Evolutionary conservation across 768 basidiomycete genomes (phyloP).

Genomic region (Hysterangium stoloniferum): DNA sequence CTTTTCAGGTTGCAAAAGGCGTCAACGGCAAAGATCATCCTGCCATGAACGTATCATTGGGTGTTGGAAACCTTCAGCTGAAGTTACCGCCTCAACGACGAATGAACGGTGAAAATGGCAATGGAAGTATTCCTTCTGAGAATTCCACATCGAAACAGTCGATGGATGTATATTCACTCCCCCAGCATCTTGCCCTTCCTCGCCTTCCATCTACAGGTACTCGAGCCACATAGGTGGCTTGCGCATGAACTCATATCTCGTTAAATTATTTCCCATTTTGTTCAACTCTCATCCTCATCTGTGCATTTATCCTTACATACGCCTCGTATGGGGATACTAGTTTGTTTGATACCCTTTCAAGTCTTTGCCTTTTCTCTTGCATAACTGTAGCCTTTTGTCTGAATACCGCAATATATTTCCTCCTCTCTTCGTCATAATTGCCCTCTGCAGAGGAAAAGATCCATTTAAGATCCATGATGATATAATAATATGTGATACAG

Average conservation of each 20-base stretch:
- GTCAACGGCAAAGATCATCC: not conserved
- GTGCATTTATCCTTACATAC: not conserved
- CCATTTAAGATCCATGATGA: no score
- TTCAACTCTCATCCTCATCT: not conserved
- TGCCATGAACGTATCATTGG: conserved; percentile 1
- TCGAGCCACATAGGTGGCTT: not conserved
- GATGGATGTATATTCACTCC: not conserved
- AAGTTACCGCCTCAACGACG: conserved; percentile 4
- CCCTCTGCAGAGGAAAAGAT: no score
- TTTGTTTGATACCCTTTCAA: not conserved
- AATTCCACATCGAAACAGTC: not conserved
- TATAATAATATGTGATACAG: no score
- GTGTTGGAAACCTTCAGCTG: conserved; percentile 3
- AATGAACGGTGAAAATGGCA: not conserved
- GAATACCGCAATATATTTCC: no score
- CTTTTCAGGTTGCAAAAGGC: not conserved
- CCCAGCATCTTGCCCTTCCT: not conserved
- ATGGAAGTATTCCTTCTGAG: not conserved
- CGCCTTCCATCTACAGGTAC: not conserved
- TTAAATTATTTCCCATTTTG: not conserved
- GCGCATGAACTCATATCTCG: not conserved
- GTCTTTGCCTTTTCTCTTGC: not conserved
- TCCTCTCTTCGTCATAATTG: no score
- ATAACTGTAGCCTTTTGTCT: not conserved
- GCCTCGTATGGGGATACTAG: not conserved